Conservation (phyloP, 108 stramenopile species). For the Pseudonitzschia multiseries region DNA sequence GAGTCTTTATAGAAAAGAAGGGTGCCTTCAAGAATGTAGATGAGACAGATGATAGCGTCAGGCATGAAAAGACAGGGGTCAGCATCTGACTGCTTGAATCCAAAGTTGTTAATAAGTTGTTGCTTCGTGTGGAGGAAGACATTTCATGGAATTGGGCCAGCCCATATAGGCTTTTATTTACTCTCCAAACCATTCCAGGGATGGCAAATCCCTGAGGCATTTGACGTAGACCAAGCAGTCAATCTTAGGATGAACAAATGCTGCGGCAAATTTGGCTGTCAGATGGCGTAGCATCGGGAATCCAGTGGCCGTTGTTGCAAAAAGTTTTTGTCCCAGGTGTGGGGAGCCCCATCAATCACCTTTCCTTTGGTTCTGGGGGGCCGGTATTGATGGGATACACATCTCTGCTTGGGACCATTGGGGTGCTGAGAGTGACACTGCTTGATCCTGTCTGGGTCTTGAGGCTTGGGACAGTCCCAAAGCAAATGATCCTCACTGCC, state of each 20-base stretch:
- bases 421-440: too few species aligned
- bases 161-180: slow-evolving; percentile 39
- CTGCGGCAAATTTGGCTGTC: too few species aligned
- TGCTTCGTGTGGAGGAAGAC: slow-evolving; percentile 33
- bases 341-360: too few species aligned
- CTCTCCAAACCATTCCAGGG: slow-evolving; percentile 23
- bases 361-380: too few species aligned
- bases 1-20: slow-evolving; percentile 7
- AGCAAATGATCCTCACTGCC: too few species aligned
- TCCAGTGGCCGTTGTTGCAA: too few species aligned
- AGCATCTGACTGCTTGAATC: slow-evolving; percentile 23
- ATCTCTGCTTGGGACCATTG: too few species aligned
- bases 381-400: too few species aligned
- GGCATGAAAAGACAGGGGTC: slow-evolving; percentile 50
- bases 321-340: too few species aligned
- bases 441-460: too few species aligned
- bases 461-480: too few species aligned
- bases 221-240: slow-evolving; percentile 19
- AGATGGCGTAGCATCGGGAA: too few species aligned
- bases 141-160: slow-evolving; percentile 25
- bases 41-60: slow-evolving; percentile 21
- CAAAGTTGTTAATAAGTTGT: slow-evolving; percentile 2
- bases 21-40: slow-evolving; percentile 22
- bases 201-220: slow-evolving; percentile 9
- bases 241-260: neutral